Percentiles rank a stretch among this genome's conserved stretches.
These are phyloP conservation scores for Suillus luteus DNA, from an alignment of 768 basidiomycete genomes.

Conservation along the genomic window DNA sequence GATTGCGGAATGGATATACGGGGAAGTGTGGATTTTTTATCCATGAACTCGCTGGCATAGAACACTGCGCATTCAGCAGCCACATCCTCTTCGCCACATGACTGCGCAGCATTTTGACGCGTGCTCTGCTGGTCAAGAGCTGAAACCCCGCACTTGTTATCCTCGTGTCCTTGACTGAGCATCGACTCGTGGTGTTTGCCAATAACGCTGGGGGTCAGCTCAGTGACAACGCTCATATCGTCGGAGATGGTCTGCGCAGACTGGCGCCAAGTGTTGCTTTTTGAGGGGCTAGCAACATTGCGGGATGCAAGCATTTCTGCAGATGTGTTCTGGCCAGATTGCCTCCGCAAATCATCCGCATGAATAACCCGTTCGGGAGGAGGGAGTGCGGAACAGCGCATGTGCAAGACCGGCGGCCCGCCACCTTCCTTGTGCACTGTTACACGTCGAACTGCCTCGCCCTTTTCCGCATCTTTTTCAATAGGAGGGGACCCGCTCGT, in stretches of 20 bases:
- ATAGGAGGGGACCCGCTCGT: conserved; percentile 16
- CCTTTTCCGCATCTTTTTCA: conserved; percentile 15
- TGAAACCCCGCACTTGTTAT: conserved; percentile 28
- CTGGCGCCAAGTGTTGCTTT: conserved; percentile 21
- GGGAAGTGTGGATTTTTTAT: conserved; percentile 33
- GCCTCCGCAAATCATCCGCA: conserved; percentile 20
- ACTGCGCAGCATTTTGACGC: conserved; percentile 9
- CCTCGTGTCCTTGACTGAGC: conserved; percentile 24
- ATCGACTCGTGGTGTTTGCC: conserved; percentile 30
- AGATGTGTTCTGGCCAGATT: conserved; percentile 14
- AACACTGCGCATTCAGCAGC: conserved; percentile 6
- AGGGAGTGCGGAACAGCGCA: conserved; percentile 56
- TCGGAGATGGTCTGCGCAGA: conserved; percentile 40
- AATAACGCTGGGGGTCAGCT: conserved; percentile 43
- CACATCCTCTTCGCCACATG: conserved; percentile 19
- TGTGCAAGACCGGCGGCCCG: conserved; percentile 48
- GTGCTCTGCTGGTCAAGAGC: conserved; percentile 27
- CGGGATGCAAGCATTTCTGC: conserved; percentile 16
- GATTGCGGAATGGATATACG: conserved; percentile 22
- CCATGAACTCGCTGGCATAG: conserved; percentile 28
- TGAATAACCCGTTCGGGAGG: conserved; percentile 35
- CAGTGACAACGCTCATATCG: conserved; percentile 47
- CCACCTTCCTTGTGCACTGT: conserved; percentile 49
- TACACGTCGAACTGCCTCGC: conserved; percentile 41
- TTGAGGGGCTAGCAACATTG: conserved; percentile 7